These are phyloP conservation scores for Mentha longifolia DNA, from an alignment of 257 asterid genomes.

Conservation along the genomic window DNA sequence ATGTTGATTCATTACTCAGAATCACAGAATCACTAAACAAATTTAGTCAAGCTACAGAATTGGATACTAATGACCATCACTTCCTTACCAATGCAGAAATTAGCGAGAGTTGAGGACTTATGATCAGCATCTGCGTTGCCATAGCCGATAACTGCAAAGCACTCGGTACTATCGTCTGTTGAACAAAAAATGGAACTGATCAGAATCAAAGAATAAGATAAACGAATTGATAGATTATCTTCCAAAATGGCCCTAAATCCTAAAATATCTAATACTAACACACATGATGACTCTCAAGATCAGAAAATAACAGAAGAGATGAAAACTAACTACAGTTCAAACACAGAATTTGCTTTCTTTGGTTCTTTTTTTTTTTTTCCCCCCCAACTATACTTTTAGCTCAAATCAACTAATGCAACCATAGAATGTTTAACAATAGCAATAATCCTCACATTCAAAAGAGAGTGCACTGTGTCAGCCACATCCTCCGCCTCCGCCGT, in stretches of 20 bases:
- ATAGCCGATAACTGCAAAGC: slow-evolving; percentile 77
- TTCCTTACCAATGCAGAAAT: slow-evolving; percentile 76
- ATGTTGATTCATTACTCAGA: slow-evolving; percentile 15
- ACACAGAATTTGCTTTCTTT: neutral
- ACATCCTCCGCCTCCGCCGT: slow-evolving; percentile 90
- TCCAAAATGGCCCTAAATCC: neutral
- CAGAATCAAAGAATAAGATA: neutral
- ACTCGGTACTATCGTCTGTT: slow-evolving; percentile 76
- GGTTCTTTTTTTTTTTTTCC: neutral
- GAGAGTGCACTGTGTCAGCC: slow-evolving; percentile 73
- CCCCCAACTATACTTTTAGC: neutral
- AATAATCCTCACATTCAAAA: slow-evolving; percentile 64
- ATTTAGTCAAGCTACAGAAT: slow-evolving; percentile 9
- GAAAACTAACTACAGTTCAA: neutral
- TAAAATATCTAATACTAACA: neutral
- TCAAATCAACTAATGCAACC: slow-evolving; percentile 5
- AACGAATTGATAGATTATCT: neutral
- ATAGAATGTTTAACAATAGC: neutral
- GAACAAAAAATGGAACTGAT: slow-evolving; percentile 25
- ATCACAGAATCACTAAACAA: slow-evolving; percentile 11
- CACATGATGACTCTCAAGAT: neutral
- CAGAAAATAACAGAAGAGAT: neutral
- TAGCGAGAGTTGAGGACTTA: slow-evolving; percentile 74
- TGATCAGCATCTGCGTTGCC: slow-evolving; percentile 80
- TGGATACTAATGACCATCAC: neutral